A percentile compares a stretch with the other conserved stretches of the same genome.
These are phyloP conservation scores for Diaporthe nobilis DNA, from an alignment of 2,329 filamentous ascomycete species.

Conservation along the genomic window DNA sequence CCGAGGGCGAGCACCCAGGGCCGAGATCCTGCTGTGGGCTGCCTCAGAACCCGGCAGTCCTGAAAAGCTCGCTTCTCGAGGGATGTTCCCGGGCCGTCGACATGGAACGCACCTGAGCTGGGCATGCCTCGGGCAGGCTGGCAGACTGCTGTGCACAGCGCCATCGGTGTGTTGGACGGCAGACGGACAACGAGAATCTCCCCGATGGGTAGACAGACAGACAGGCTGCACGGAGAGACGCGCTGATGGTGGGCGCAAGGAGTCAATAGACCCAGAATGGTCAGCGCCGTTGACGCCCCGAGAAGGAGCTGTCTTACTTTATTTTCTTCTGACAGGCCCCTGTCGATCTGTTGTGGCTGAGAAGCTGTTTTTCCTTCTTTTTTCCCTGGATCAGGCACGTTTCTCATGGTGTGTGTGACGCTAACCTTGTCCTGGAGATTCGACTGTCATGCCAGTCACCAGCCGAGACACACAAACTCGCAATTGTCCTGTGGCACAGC, in stretches of 20 bases:
- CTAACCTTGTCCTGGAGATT: slow-evolving; percentile 17
- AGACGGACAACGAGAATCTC: neutral
- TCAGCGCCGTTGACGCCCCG: slow-evolving; percentile 4
- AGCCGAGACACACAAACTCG: slow-evolving; percentile 35
- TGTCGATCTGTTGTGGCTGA: slow-evolving; percentile 20
- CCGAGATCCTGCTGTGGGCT: slow-evolving; percentile 18
- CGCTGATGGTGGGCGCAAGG: neutral
- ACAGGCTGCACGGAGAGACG: too few relatives aligned
- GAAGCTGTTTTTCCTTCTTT: slow-evolving; percentile 1
- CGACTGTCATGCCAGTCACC: slow-evolving; percentile 34
- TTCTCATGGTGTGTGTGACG: slow-evolving; percentile 30
- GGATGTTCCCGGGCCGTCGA: slow-evolving; percentile 17
- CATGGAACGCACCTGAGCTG: slow-evolving; percentile 18
- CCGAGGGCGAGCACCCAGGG: neutral
- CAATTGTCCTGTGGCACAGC: slow-evolving; percentile 18
- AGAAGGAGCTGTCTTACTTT: slow-evolving; percentile 2
- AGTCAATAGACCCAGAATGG: neutral
- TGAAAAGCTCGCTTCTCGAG: slow-evolving; percentile 18
- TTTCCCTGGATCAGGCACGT: neutral
- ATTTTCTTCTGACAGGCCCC: slow-evolving; percentile 24
- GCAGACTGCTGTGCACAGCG: neutral
- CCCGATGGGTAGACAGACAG: neutral
- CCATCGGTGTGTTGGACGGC: neutral
- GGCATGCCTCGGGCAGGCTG: slow-evolving; percentile 5
- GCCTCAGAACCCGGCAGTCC: slow-evolving; percentile 1